These are phyloP conservation scores for Fusarium falciforme DNA, from an alignment of 2,329 filamentous ascomycete genomes.

Conservation along the genomic window DNA sequence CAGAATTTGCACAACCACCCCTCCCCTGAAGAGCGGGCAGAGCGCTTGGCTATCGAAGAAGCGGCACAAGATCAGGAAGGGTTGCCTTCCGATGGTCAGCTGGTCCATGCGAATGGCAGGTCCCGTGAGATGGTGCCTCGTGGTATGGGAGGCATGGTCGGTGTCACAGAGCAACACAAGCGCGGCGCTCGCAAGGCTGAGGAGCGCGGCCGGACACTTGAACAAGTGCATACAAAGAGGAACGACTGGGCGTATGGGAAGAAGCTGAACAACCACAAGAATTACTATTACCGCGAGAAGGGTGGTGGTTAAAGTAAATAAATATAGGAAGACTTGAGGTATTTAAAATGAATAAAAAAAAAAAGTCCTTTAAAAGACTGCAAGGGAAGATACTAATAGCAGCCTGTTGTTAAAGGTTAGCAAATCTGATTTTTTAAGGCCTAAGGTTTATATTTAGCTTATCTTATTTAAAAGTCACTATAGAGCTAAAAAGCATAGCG, in stretches of 20 bases:
- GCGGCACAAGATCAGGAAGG: conserved; percentile 45
- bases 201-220: conserved; percentile 74
- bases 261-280: conserved; percentile 78
- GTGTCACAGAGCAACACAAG: conserved; percentile 81
- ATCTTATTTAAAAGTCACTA: no score
- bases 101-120: conserved; percentile 53
- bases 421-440: no score
- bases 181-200: conserved; percentile 73
- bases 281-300: conserved; percentile 65
- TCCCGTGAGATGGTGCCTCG: conserved; percentile 72
- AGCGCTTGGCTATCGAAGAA: conserved; percentile 71
- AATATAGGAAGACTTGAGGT: not conserved
- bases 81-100: conserved; percentile 47
- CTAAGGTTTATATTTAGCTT: no score
- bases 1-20: conserved; percentile 93
- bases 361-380: not conserved
- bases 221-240: conserved; percentile 69
- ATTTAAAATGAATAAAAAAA: not conserved
- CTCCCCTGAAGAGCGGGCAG: conserved; percentile 78
- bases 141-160: conserved; percentile 81
- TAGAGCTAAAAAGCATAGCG: no score
- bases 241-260: conserved; percentile 79
- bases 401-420: no score
- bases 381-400: no score
- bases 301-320: conserved; percentile 53